phyloP scores from a whole-genome alignment of 345 rosid genomes.

The Toxicodendron radicans region DNA sequence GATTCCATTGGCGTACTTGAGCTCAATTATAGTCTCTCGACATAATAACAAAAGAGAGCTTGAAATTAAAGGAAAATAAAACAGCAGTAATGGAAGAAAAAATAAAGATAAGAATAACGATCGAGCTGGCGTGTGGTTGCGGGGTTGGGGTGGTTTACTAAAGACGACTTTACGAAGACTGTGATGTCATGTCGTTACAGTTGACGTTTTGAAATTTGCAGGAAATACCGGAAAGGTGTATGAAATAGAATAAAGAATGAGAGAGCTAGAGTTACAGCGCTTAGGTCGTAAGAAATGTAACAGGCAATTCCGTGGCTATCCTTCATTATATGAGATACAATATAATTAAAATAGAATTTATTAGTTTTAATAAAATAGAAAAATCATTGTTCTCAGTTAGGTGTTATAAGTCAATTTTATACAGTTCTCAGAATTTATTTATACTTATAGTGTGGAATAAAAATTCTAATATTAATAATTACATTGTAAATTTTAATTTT shows the following conservation, averaged over 20 bases:
- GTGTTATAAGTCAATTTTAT: no score
- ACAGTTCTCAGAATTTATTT: no score
- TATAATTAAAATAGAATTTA: no score
- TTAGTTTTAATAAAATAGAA: no score
- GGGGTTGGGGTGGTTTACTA: neutral
- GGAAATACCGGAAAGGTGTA: neutral
- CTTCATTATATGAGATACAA: no score
- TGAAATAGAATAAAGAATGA: no score
- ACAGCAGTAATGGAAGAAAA: neutral
- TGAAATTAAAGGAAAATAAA: neutral
- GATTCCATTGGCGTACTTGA: conserved; percentile 17
- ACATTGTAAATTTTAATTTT: no score
- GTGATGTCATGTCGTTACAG: neutral
- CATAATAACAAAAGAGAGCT: neutral
- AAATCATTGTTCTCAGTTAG: no score
- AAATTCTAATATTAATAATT: no score
- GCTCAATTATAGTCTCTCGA: neutral
- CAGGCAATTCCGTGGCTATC: neutral
- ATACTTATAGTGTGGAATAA: no score
- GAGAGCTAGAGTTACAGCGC: neutral
- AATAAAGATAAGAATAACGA: neutral
- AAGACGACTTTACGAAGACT: neutral
- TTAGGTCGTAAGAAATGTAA: neutral
- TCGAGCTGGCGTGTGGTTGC: neutral
- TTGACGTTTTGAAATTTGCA: neutral